These are phyloP conservation scores for Phyllosticta citribraziliensis DNA, from an alignment of 2,329 filamentous ascomycete genomes.

Conservation along the genomic window DNA sequence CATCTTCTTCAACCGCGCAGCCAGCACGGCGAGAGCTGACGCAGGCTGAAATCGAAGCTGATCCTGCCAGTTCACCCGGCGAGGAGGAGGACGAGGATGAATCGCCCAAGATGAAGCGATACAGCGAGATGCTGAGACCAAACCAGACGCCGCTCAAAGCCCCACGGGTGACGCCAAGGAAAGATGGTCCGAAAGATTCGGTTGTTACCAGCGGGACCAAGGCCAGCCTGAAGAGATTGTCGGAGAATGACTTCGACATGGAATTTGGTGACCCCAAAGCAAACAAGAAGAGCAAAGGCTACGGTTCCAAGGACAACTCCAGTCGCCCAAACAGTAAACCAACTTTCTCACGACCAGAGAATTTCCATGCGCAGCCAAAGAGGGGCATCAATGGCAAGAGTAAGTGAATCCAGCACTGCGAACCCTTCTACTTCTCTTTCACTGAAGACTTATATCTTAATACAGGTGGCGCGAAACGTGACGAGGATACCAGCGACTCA, in stretches of 20 bases:
- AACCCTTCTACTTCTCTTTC: too few relatives aligned
- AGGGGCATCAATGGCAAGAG: neutral
- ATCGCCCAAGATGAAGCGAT: too few relatives aligned
- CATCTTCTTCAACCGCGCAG: too few relatives aligned
- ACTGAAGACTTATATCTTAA: neutral
- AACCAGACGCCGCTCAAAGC: too few relatives aligned
- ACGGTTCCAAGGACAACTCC: neutral
- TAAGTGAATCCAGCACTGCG: neutral
- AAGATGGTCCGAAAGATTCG: too few relatives aligned
- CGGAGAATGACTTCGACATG: neutral
- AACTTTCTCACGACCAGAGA: neutral
- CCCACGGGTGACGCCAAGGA: too few relatives aligned
- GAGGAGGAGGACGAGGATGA: too few relatives aligned
- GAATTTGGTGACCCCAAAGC: neutral
- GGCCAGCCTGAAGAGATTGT: neutral
- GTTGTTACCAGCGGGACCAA: too few relatives aligned
- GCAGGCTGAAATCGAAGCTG: too few relatives aligned
- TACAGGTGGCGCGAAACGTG: neutral
- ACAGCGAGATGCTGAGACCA: too few relatives aligned
- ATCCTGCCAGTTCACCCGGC: too few relatives aligned
- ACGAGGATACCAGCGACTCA: neutral
- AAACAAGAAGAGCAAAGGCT: neutral
- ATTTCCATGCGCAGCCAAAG: neutral
- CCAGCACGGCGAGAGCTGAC: too few relatives aligned
- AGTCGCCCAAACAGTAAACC: neutral